Percentiles rank a stretch among this genome's conserved stretches.
Evolutionary conservation across 192 early-diverging fungal species (phyloP).

Genomic region (Phlyctochytrium planicorne): DNA sequence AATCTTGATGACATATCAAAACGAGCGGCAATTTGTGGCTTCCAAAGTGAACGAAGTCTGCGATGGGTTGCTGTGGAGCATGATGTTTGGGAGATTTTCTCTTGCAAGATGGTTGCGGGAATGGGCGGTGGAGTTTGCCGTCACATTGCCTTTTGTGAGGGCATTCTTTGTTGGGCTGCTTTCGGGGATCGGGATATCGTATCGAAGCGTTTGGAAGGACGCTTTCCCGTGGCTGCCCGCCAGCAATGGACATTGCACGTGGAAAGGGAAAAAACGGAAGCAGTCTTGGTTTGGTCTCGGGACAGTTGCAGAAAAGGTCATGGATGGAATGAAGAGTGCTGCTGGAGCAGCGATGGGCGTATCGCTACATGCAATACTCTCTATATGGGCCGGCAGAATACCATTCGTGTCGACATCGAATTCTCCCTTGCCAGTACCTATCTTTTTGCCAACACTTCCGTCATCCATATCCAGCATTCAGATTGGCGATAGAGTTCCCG

Average conservation of each 20-base stretch:
- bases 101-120: neutral
- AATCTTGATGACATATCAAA: slow-evolving; percentile 6
- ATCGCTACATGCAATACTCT: neutral
- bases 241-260: neutral
- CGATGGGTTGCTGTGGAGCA: neutral
- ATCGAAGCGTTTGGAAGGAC: neutral
- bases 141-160: neutral
- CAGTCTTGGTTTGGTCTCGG: neutral
- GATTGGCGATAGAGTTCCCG: neutral
- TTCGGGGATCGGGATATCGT: neutral
- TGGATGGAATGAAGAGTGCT: neutral
- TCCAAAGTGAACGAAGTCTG: neutral
- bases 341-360: neutral
- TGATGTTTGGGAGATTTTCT: neutral
- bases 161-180: neutral
- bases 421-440: neutral
- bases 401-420: neutral
- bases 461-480: neutral
- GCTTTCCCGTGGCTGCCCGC: neutral
- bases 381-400: neutral
- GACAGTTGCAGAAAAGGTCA: neutral
- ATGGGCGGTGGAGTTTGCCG: neutral
- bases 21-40: slow-evolving; percentile 1
- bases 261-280: neutral
- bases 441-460: neutral